phyloP scores from a whole-genome alignment of 2,329 filamentous ascomycete genomes.

The Colletotrichum orchidophilum region DNA sequence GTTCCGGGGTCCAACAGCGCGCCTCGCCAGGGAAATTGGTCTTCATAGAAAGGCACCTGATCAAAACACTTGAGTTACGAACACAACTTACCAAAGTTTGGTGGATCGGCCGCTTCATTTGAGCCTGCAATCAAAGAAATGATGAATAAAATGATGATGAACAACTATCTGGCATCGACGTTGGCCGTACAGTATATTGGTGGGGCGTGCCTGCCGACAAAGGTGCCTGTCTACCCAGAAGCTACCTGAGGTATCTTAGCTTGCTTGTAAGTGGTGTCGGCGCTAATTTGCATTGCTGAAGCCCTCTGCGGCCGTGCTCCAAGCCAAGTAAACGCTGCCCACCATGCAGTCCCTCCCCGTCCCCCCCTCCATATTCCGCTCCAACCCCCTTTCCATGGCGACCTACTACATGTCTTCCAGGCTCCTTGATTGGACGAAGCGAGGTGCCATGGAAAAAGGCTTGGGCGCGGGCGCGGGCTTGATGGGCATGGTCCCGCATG shows the following conservation, averaged over 20 bases:
- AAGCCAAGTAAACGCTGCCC: constrained; percentile 2
- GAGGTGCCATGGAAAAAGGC: not conserved
- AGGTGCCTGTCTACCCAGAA: too few species aligned
- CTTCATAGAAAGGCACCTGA: too few species aligned
- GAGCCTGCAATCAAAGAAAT: not conserved
- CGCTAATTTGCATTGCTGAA: not conserved
- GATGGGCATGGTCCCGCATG: constrained; percentile 1
- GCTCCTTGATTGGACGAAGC: not conserved
- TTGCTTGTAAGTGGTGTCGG: too few species aligned
- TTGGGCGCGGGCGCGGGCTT: constrained; percentile 7
- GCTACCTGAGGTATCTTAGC: not conserved
- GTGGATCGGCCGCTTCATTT: not conserved
- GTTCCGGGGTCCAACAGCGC: constrained; percentile 7
- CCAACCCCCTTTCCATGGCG: too few species aligned
- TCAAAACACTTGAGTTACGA: not conserved
- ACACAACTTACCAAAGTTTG: not conserved
- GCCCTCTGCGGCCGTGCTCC: constrained; percentile 1
- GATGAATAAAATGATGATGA: not conserved
- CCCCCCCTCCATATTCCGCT: not conserved
- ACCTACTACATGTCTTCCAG: not conserved
- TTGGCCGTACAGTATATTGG: too few species aligned
- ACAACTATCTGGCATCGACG: too few species aligned
- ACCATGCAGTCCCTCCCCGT: not conserved
- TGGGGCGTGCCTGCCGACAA: too few species aligned
- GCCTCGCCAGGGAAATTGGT: not conserved